These are phyloP conservation scores for Fraxinus cuspidata DNA, from an alignment of 257 asterid genomes.

Conservation along the genomic window DNA sequence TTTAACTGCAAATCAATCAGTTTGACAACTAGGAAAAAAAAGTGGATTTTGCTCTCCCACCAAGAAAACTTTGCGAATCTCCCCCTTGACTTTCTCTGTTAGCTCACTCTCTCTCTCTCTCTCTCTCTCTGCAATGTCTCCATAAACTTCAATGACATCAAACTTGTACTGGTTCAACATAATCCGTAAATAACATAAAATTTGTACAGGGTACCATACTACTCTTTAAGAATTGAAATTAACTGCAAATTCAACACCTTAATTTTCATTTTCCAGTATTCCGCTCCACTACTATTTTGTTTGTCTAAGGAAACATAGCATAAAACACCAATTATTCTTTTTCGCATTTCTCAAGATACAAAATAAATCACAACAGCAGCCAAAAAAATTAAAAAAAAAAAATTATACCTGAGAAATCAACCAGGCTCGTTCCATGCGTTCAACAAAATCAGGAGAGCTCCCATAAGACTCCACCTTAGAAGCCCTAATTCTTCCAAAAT, in stretches of 20 bases:
- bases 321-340: no score
- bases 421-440: constrained; percentile 91
- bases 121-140: no score
- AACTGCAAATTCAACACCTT: background rate
- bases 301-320: background rate
- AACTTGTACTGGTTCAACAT: background rate
- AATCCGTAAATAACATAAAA: no score
- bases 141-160: background rate
- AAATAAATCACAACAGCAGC: background rate
- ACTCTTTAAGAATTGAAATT: background rate
- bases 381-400: background rate
- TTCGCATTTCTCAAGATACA: constrained; percentile 1
- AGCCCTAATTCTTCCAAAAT: constrained; percentile 46
- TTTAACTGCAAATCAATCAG: background rate
- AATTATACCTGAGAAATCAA: constrained; percentile 72
- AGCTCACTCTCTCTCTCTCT: background rate
- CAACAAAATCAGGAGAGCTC: constrained; percentile 49
- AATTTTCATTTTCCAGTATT: background rate
- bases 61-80: no score
- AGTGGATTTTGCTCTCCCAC: no score
- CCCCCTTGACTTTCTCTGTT: background rate
- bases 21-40: no score
- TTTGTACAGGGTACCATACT: background rate
- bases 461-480: constrained; percentile 69
- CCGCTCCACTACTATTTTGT: background rate